A percentile compares a stretch with the other conserved stretches of the same genome.
Conservation (phyloP, 1,139 yeast species). For the Taphrina betulina region DNA sequence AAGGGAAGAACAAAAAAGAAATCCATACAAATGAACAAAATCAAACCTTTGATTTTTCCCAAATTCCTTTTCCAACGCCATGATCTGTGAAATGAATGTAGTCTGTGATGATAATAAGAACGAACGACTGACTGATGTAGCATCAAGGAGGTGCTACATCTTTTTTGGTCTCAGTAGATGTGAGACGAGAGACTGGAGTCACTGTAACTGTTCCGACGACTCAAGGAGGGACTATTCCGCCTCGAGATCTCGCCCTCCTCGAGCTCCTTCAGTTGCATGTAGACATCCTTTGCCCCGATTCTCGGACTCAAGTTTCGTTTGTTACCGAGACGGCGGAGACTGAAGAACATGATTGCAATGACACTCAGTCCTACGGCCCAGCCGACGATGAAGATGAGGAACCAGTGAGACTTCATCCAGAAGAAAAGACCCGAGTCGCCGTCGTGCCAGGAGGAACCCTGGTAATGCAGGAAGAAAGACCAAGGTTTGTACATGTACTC, state of each 20-base stretch:
- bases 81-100: too few species aligned
- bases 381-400: conserved; percentile 37
- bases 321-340: conserved; percentile 1
- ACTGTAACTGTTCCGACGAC: conserved; percentile 6
- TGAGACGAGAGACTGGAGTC: background rate
- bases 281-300: background rate
- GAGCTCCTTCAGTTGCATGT: conserved; percentile 12
- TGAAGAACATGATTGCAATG: conserved; percentile 23
- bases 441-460: conserved; percentile 41
- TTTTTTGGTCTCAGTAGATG: too few species aligned
- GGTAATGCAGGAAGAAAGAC: conserved; percentile 38
- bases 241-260: conserved; percentile 24
- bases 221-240: conserved; percentile 13
- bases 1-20: too few species aligned
- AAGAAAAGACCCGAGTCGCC: conserved; percentile 40
- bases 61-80: too few species aligned
- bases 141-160: too few species aligned
- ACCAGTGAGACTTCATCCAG: conserved; percentile 39
- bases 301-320: background rate
- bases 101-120: too few species aligned
- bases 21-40: too few species aligned
- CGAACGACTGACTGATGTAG: too few species aligned
- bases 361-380: conserved; percentile 30
- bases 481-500: conserved; percentile 38
- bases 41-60: too few species aligned